Evolutionary conservation across 1,139 yeast genomes (phyloP), one percentile per base, ranked within the genome.

Genomic region (Zygosaccharomyces sapae): DNA sequence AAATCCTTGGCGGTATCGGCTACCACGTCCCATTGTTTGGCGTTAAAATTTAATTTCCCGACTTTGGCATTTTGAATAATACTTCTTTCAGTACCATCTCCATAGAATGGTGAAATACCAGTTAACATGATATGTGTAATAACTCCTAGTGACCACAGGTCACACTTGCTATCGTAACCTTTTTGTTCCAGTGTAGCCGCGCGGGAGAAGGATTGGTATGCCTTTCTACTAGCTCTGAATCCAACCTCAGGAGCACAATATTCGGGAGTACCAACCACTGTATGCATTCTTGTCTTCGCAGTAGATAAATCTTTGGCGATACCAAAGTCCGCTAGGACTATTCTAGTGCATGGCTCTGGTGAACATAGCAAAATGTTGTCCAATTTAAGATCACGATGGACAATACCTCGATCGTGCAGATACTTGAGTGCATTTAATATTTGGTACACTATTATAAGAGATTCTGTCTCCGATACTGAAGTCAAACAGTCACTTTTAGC

Each of bases 171-270:
- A 45, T 72, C 75, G 56, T 80, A 80, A 0, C 83, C 80, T 19
- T 53, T 48, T 13, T 51, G 57, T 4, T 57, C 61, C n/a, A 59
- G 33, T 5, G 66, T 59, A 3, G 65, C 61, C 5, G 63, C 59
- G 25, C 64, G 50, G 4, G 64, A 58, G 39, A 61, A 61, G 8
- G 49, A 45, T 35, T 59, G 52, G 44, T 60, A 58, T 3, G 55
- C 49, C 35, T 52, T 46, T 45, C 62, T 49, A 47, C 57, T 60
- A 29, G 61, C 66, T 44, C 61, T 68, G 50, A 76, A 70, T 1
- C 80, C 77, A 16, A 77, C 78, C 52, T 82, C 87, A 0, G 87
- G 87, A 0, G 87, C 87, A 48, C 81, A 75, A 56, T 81, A 81
- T 57, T 81, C 87, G 0, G 82, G 79, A 0, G 86, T 81, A 1